A percentile compares a stretch with the other conserved stretches of the same genome.
phyloP scores from a whole-genome alignment of 805 yeast species.

The Candida argentea region DNA sequence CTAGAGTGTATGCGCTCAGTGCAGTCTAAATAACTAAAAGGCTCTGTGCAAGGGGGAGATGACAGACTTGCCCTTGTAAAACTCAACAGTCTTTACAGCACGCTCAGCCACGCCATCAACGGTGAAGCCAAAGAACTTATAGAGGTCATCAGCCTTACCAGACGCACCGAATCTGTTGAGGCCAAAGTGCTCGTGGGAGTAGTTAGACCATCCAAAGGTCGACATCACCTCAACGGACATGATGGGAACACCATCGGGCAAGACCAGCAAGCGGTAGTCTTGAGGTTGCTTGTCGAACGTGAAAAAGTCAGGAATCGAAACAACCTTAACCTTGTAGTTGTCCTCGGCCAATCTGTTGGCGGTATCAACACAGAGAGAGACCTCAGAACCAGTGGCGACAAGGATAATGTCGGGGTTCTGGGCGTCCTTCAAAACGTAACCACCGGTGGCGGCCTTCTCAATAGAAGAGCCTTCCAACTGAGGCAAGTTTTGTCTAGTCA shows the following conservation, averaged over 20 bases:
- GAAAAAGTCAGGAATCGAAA: conserved; percentile 86
- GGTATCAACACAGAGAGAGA: conserved; percentile 70
- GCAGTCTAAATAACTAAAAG: too few relatives aligned
- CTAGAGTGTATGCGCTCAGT: too few relatives aligned
- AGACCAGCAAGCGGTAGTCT: conserved; percentile 74
- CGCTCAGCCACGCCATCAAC: conserved; percentile 87
- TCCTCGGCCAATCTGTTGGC: conserved; percentile 57
- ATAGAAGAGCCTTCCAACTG: conserved; percentile 88
- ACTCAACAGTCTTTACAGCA: conserved; percentile 68
- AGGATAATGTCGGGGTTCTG: conserved; percentile 61
- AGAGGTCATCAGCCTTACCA: conserved; percentile 77
- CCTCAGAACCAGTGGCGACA: conserved; percentile 93
- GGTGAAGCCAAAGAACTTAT: conserved; percentile 81
- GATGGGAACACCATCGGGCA: conserved; percentile 93
- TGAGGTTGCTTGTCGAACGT: conserved; percentile 78
- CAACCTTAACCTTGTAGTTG: conserved; percentile 73
- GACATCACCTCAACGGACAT: conserved; percentile 90
- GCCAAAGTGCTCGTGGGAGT: conserved; percentile 95
- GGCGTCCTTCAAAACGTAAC: conserved; percentile 58
- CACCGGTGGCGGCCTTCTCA: conserved; percentile 93
- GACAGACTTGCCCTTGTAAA: conserved; percentile 68
- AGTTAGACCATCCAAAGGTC: conserved; percentile 86
- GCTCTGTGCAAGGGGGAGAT: conserved; percentile 75
- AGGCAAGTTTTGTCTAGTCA: conserved; percentile 82
- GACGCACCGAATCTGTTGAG: conserved; percentile 94